Percentiles rank a stretch among this genome's conserved stretches.
phyloP scores from a whole-genome alignment of 306 rosid species.

The Betula pendula region DNA sequence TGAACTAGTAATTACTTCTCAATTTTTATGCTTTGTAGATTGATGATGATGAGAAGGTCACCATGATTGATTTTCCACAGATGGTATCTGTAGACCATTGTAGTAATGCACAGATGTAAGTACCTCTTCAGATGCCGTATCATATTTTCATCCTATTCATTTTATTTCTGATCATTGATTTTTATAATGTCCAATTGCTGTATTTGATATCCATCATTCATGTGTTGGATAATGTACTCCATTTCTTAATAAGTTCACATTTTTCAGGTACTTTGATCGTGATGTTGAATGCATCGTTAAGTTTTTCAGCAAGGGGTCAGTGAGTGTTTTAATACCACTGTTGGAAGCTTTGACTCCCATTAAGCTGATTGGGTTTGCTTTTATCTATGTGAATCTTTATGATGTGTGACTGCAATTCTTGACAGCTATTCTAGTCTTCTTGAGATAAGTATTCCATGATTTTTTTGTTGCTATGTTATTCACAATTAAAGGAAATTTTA shows the following conservation, averaged over 20 bases:
- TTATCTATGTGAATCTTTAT: conserved; percentile 1
- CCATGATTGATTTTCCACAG: conserved; percentile 94
- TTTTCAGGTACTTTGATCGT: conserved; percentile 94
- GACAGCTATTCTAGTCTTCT: no score
- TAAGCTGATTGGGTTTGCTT: conserved; percentile 9
- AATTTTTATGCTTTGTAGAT: conserved; percentile 49
- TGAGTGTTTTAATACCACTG: conserved; percentile 4
- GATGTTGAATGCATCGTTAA: conserved; percentile 89
- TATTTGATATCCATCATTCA: neutral
- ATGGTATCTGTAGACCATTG: conserved; percentile 91
- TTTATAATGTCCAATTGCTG: neutral
- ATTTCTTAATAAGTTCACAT: conserved; percentile 20
- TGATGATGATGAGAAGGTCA: conserved; percentile 76
- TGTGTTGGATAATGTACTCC: neutral
- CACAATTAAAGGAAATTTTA: neutral
- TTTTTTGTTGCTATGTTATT: neutral
- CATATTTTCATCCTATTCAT: neutral
- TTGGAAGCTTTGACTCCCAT: conserved; percentile 13
- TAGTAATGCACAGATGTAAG: conserved; percentile 92
- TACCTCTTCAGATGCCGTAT: conserved; percentile 14
- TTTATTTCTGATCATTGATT: neutral
- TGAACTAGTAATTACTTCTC: neutral
- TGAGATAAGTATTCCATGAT: neutral
- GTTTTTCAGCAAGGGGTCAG: conserved; percentile 86
- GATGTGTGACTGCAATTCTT: neutral